Conservation (phyloP, 306 rosid species). For the barrel medic (Medicago truncatula) region MtrunA17r5.0-ANR NC_053047.1:12171501-12172000, state of each 20-base stretch:
- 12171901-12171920: background rate
- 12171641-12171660: background rate
- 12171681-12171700: too few species aligned
- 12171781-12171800: background rate
- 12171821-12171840: background rate
- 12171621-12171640: constrained; percentile 46
- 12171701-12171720: too few species aligned
- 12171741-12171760: too few species aligned
- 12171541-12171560: constrained; percentile 55
- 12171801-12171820: background rate
- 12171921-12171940: background rate
- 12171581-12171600: constrained; percentile 75
- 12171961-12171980: background rate
- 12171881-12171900: background rate
- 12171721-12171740: too few species aligned
- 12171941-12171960: background rate
- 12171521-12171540: constrained; percentile 50
- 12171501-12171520: constrained; percentile 1
- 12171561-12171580: constrained; percentile 62
- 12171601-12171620: constrained; percentile 53
- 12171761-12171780: too few species aligned
- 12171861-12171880: background rate
- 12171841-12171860: background rate
- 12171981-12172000: background rate
- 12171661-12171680: too few species aligned